phyloP scores from a whole-genome alignment of 768 basidiomycete species.

The Rhodotorula sphaerocarpa region DNA sequence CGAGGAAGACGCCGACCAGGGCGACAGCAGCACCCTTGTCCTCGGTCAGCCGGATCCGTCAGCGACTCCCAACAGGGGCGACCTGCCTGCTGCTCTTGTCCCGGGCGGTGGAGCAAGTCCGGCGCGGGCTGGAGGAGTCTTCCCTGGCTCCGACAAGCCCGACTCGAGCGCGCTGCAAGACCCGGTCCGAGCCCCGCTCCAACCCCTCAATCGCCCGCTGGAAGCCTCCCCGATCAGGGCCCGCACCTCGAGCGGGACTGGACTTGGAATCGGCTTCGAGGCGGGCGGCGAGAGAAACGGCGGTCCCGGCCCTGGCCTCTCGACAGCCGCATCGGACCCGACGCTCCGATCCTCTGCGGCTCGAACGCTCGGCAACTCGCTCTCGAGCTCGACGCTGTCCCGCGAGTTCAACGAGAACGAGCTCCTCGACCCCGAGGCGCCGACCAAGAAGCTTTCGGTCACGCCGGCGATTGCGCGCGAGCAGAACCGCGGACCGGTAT shows the following conservation, averaged over 20 bases:
- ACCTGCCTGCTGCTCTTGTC: conserved; percentile 22
- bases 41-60: not conserved
- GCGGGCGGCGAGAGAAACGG: too few species aligned
- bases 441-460: conserved; percentile 41
- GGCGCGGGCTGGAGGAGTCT: conserved; percentile 13
- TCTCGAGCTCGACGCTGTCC: not conserved
- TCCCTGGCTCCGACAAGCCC: not conserved
- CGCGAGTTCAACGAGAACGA: conserved; percentile 55
- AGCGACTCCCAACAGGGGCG: too few species aligned
- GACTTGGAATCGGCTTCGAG: too few species aligned
- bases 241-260: too few species aligned
- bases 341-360: not conserved
- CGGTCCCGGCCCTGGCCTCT: too few species aligned
- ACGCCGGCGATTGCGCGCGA: conserved; percentile 33
- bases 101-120: conserved; percentile 26
- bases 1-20: not conserved
- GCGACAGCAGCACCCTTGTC: not conserved
- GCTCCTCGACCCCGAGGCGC: conserved; percentile 53
- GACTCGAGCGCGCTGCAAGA: not conserved
- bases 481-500: not conserved
- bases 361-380: too few species aligned
- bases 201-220: not conserved
- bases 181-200: not conserved
- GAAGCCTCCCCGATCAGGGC: too few species aligned
- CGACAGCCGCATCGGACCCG: not conserved